Conservation (phyloP, 805 yeast genomes). For the Zygotorulaspora danielsina region DNA sequence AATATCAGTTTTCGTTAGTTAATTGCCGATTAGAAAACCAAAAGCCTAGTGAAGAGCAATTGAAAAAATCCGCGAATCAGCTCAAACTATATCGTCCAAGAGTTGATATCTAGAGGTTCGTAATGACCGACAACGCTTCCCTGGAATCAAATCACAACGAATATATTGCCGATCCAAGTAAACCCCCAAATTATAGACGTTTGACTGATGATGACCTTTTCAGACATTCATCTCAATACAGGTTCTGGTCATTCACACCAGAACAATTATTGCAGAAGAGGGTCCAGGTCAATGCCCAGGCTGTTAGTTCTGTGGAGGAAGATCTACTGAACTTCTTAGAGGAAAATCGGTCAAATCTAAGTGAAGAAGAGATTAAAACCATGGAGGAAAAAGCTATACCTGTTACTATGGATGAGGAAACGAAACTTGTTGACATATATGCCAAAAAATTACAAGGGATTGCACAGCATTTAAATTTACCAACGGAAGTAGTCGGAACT, state of each 20-base stretch:
- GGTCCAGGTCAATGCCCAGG: slow-evolving; percentile 50
- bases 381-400: slow-evolving; percentile 36
- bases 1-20: background rate
- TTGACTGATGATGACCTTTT: slow-evolving; percentile 82
- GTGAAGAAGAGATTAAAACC: slow-evolving; percentile 32
- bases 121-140: background rate
- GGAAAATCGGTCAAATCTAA: slow-evolving; percentile 29
- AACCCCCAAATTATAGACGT: slow-evolving; percentile 29
- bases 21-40: background rate
- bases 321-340: slow-evolving; percentile 33
- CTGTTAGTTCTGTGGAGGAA: slow-evolving; percentile 37
- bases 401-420: slow-evolving; percentile 67
- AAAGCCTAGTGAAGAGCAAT: no score
- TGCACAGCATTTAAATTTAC: slow-evolving; percentile 70
- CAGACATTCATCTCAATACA: slow-evolving; percentile 79
- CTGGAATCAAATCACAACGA: background rate
- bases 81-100: no score
- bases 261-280: slow-evolving; percentile 52
- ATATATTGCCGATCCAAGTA: slow-evolving; percentile 7
- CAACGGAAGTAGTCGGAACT: slow-evolving; percentile 84
- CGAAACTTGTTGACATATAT: slow-evolving; percentile 61
- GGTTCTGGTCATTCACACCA: slow-evolving; percentile 76
- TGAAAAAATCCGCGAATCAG: no score
- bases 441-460: slow-evolving; percentile 66
- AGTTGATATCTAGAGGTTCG: background rate